A percentile compares a stretch with the other conserved stretches of the same genome.
Evolutionary conservation across 345 rosid genomes (phyloP).

Genomic region (Citrus sinensis): DNA sequence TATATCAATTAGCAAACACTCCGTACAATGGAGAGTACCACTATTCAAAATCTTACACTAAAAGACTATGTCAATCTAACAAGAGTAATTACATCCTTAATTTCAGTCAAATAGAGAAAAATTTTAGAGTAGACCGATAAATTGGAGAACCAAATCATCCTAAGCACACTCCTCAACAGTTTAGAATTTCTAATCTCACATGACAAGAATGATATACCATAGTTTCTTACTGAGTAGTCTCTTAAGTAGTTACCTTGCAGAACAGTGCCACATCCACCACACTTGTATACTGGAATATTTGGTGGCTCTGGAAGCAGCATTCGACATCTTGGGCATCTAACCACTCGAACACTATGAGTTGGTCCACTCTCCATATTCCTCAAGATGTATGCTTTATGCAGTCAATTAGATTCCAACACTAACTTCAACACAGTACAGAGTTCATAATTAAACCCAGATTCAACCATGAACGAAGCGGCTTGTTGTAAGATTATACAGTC

Average conservation of each 20-base stretch:
- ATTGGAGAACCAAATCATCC: background rate
- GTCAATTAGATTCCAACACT: background rate
- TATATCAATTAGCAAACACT: background rate
- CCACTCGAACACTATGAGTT: conserved; percentile 46
- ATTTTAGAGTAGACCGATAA: background rate
- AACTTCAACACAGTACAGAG: background rate
- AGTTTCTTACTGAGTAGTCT: background rate
- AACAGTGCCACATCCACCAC: conserved; percentile 61
- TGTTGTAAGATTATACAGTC: background rate
- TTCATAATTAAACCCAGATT: background rate
- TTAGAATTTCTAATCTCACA: background rate
- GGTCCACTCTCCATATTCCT: conserved; percentile 36
- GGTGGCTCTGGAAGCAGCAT: conserved; percentile 55
- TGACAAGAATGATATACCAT: background rate
- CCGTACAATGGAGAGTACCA: background rate
- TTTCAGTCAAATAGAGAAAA: background rate
- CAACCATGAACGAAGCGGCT: background rate
- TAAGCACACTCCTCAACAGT: background rate
- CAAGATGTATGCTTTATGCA: conserved; percentile 1
- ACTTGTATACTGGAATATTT: conserved; percentile 52
- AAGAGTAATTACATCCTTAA: background rate
- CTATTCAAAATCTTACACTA: background rate
- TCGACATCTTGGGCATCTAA: conserved; percentile 66
- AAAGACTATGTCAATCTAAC: background rate
- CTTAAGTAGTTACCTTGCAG: conserved; percentile 54